Base-by-base conservation (phyloP, 768 basidiomycete species). In the Hemileccinum rubropunctum region DNA sequence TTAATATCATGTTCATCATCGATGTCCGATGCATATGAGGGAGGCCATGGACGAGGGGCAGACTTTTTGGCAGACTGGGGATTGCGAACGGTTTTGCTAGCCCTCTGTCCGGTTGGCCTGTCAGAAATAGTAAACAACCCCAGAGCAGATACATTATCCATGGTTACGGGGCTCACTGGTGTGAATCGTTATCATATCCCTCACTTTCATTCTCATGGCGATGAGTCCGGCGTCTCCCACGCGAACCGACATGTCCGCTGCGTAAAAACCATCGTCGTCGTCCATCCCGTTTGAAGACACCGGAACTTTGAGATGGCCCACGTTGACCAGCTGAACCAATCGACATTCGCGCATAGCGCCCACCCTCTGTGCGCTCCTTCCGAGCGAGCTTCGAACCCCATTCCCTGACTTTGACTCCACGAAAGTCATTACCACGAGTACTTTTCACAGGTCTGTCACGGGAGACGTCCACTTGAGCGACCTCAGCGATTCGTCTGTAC, bases 311-410 rank as follows among this genome's bases (percentile, higher is more conserved):
- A 14, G 53, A 42, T 21, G 27, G 3, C 17, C 42, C 28, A 21
- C 33, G 51, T 48, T 40, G 52, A 20, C 37, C 7, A 10, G 57
- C 38, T 12, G 52, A 47, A 23, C 57, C 56, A 5, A 56, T 56
- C 15, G 62, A 56, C 57, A 61, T 63, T 44, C 63, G 60, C 11
- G 50, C 51, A 15, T 53, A 51, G 35, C 42, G 51, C 42, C 44
- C 44, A 18, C 20, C 11, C 20, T 38, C 45, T 8, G 26, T 28
- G 30, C n/a, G 41, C 20, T 23, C 42, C 36, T 50, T 65, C 32
- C n/a, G 46, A 35, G 44, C 15, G 15, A 8, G 26, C 17, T 51
- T 53, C 6, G 18, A n/a, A 2, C 28, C 17, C 62, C 55, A 58
- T 20, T 20, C 21, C 28, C 17, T 46, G 37, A 27, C 21, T 35